Conservation (phyloP, 192 early-diverging fungal genomes). For the Coemansia sp. region DNA sequence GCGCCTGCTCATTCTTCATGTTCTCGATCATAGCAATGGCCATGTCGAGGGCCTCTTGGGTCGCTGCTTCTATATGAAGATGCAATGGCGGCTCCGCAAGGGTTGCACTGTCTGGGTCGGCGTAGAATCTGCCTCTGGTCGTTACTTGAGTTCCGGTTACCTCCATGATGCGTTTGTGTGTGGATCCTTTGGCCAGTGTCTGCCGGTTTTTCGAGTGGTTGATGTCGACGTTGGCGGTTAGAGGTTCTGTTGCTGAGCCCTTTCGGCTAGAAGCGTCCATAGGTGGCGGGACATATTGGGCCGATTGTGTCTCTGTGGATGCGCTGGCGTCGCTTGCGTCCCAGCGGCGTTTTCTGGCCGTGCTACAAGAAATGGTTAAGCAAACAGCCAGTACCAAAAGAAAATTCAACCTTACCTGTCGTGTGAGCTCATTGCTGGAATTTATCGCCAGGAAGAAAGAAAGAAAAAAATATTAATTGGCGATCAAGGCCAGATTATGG, state of each 20-base stretch:
- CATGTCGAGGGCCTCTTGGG: slow-evolving; percentile 64
- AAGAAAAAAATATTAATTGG: not conserved
- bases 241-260: slow-evolving; percentile 11
- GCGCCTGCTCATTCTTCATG: slow-evolving; percentile 36
- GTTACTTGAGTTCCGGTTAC: slow-evolving; percentile 72
- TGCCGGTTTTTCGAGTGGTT: slow-evolving; percentile 82
- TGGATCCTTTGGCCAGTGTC: slow-evolving; percentile 70
- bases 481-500: not conserved
- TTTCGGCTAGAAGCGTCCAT: not conserved
- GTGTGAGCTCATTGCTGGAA: slow-evolving; percentile 4
- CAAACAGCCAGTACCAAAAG: not conserved
- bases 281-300: slow-evolving; percentile 7
- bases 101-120: slow-evolving; percentile 67
- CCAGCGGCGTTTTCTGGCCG: slow-evolving; percentile 7
- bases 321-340: slow-evolving; percentile 10
- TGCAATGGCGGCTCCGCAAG: slow-evolving; percentile 76
- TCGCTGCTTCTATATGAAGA: slow-evolving; percentile 69
- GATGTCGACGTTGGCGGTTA: slow-evolving; percentile 69
- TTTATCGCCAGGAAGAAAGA: too few relatives aligned
- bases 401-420: slow-evolving; percentile 6
- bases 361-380: slow-evolving; percentile 2
- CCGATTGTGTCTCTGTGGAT: not conserved
- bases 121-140: slow-evolving; percentile 82
- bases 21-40: slow-evolving; percentile 73
- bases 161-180: slow-evolving; percentile 71